These are phyloP conservation scores for Aspergillus pseudoglaucus DNA, from an alignment of 2,329 filamentous ascomycete species.

Conservation along the genomic window DNA sequence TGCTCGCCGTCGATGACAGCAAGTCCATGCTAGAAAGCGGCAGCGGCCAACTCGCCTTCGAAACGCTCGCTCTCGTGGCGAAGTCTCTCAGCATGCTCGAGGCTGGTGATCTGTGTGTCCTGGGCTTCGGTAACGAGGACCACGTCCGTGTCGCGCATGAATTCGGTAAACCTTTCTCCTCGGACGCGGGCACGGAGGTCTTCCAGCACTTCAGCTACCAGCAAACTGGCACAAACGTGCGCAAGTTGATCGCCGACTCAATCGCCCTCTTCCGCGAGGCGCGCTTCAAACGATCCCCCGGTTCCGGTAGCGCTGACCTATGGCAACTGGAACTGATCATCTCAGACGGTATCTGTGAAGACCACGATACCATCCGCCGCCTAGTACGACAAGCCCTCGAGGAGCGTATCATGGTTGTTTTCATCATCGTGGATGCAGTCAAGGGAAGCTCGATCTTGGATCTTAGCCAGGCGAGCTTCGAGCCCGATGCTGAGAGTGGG, in stretches of 20 bases:
- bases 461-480: constrained; percentile 79
- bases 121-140: constrained; percentile 72
- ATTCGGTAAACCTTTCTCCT: constrained; percentile 73
- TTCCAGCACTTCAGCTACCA: constrained; percentile 79
- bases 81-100: constrained; percentile 87
- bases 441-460: constrained; percentile 63
- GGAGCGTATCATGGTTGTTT: constrained; percentile 95
- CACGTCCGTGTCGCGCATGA: constrained; percentile 77
- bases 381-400: constrained; percentile 83
- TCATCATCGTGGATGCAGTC: constrained; percentile 81
- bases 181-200: constrained; percentile 73
- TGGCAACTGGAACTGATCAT: constrained; percentile 95
- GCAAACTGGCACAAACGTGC: constrained; percentile 81
- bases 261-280: constrained; percentile 78
- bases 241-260: constrained; percentile 66
- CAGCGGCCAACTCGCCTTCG: constrained; percentile 75
- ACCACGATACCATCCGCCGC: constrained; percentile 74
- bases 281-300: constrained; percentile 51
- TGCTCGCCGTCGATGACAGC: constrained; percentile 94
- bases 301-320: constrained; percentile 58
- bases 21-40: constrained; percentile 83
- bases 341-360: constrained; percentile 87
- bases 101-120: constrained; percentile 83
- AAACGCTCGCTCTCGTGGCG: constrained; percentile 87
- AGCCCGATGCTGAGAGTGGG: constrained; percentile 53